These are phyloP conservation scores for Chenopodium album DNA, from an alignment of 148 eudicot genomes.

Conservation along the genomic window DNA sequence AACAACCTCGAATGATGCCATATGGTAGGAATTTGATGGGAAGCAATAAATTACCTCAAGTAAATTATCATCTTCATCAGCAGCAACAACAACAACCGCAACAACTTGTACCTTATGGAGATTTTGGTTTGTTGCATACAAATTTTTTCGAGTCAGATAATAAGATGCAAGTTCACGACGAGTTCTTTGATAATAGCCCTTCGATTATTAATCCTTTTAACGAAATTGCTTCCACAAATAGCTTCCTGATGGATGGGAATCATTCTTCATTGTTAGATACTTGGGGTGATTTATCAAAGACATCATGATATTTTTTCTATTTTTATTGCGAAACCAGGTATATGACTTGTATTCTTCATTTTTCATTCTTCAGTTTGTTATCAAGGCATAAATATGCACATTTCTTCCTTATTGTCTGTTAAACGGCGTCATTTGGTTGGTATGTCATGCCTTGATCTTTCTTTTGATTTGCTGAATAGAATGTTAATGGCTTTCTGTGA, in stretches of 20 bases:
- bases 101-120: background rate
- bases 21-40: background rate
- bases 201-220: background rate
- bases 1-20: background rate
- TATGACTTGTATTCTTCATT: background rate
- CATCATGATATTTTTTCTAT: no score
- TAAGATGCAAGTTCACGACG: background rate
- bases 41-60: background rate
- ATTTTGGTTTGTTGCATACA: background rate
- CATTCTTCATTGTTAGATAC: background rate
- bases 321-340: background rate
- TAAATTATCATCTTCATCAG: background rate
- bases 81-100: background rate
- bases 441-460: conserved; percentile 6
- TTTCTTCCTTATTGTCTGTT: conserved; percentile 4
- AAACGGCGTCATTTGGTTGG: background rate
- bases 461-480: conserved; percentile 47
- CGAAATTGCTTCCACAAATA: background rate
- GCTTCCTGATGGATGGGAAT: background rate
- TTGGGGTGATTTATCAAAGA: no score
- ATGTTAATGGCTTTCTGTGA: conserved; percentile 88
- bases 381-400: background rate
- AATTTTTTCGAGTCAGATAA: no score
- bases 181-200: background rate
- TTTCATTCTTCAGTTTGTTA: background rate